Evolutionary conservation across 371 early-diverging fungal species (phyloP).

Genomic region (Rhizopus delemar): DNA sequence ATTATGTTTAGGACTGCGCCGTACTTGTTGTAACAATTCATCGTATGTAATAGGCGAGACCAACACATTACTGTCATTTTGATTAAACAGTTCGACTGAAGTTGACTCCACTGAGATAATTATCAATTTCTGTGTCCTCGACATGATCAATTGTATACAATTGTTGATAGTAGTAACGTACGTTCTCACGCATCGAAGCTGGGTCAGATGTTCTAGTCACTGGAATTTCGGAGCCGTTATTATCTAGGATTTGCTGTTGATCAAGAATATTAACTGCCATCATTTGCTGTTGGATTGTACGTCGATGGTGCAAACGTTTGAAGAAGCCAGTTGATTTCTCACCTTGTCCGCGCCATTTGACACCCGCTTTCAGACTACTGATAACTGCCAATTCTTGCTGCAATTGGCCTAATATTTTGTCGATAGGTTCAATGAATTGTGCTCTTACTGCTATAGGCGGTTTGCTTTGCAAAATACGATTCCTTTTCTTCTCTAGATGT

Average conservation of each 20-base stretch:
- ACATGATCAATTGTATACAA: neutral
- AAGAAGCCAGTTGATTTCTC: slow-evolving; percentile 5
- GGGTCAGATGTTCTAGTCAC: neutral
- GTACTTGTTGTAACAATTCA: neutral
- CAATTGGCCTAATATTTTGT: neutral
- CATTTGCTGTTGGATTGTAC: slow-evolving; percentile 3
- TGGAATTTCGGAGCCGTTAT: no score
- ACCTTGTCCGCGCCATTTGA: slow-evolving; percentile 4
- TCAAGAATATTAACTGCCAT: neutral
- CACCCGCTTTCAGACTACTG: slow-evolving; percentile 2
- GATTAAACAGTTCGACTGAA: neutral
- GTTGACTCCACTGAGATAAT: neutral
- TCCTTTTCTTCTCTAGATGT: slow-evolving; percentile 2
- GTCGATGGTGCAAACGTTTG: slow-evolving; percentile 1
- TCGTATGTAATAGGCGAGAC: slow-evolving; percentile 7
- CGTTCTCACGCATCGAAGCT: neutral
- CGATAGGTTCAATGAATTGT: neutral
- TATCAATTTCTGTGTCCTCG: neutral
- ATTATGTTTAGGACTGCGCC: slow-evolving; percentile 6
- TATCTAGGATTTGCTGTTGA: neutral
- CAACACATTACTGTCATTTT: neutral
- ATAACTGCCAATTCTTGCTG: neutral
- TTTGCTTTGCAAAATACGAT: slow-evolving; percentile 1
- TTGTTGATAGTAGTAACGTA: neutral
- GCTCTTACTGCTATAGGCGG: neutral